Evolutionary conservation across 805 yeast species (phyloP), one percentile per base, ranked within the genome.

Genomic region (Starmerella riodocensis): DNA sequence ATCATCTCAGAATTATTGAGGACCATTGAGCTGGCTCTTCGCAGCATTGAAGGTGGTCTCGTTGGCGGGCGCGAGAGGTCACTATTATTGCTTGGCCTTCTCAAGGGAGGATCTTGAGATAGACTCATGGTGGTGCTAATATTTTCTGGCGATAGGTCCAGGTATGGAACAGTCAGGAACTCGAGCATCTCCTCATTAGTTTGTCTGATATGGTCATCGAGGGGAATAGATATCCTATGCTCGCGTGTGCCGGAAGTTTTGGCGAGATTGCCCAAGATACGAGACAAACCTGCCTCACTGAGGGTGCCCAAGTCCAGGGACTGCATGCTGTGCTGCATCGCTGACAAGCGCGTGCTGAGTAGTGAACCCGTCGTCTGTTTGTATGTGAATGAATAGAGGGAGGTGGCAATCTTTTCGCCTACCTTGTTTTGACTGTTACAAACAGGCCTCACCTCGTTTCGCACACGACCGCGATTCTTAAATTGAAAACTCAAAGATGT

Each of bases 361-460:
- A 51, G 31, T 18, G 44, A 29, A 3, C 45, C 40, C 8, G 49
- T 47, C 13, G 35, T 43, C n/a, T 42, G 41, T 4, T 50, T 42
- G 32, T 49, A 52, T 11, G 54, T 42, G 39, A 38, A 50, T 4
- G 53, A 42, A 28, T 41, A 50, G 5, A 32, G 37, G 13, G 34
- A 31, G 23, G 13, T 31, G 16, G 17, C 34, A 17, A 31, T 31
- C 14, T 31, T 14, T 8, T 4, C 14, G 28, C 14, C 28, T 14
- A n/a, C 31, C 31, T 9, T 16, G 31, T 17, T 14, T 28, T 28
- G 9, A 17, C 17, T 14, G 9, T 24, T 24, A 24, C 27, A 24
- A 24, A 9, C 27, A 24, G 13, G 13, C 8, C 17, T 14, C 17
- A 17, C 31, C 7, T 28, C n/a, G n/a, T 16, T 8, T 8, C 34